Conservation (phyloP, 108 stramenopile genomes). For the Stephanodiscus minutulus region DNA sequence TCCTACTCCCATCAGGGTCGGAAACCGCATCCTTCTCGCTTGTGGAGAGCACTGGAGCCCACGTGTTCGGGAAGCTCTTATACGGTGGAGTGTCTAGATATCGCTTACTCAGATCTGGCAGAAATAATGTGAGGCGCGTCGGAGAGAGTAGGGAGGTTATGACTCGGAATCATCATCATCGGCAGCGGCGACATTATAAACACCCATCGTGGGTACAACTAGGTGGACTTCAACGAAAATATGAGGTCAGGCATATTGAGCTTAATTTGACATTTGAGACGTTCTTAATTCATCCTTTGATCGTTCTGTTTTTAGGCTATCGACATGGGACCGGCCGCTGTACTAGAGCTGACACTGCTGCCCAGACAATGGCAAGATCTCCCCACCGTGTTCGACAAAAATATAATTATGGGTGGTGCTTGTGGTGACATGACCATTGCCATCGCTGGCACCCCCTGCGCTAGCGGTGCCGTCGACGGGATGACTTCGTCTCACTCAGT, state of each 20-base stretch:
- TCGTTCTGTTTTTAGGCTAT: constrained; percentile 29
- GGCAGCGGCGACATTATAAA: constrained; percentile 22
- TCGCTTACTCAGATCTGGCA: constrained; percentile 49
- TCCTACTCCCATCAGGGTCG: constrained; percentile 70
- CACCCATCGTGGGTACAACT: constrained; percentile 75
- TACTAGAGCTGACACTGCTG: constrained; percentile 66
- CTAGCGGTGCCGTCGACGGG: constrained; percentile 26
- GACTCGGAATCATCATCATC: constrained; percentile 24
- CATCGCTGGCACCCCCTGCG: no score
- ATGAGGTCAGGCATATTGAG: constrained; percentile 38
- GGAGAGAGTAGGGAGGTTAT: constrained; percentile 59
- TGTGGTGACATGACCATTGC: constrained; percentile 56
- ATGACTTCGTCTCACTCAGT: constrained; percentile 55
- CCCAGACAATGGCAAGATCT: constrained; percentile 55
- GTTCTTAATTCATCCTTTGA: no score
- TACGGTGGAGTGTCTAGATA: constrained; percentile 78
- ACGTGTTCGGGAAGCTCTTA: constrained; percentile 76
- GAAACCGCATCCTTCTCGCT: constrained; percentile 54
- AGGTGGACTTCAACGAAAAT: constrained; percentile 72
- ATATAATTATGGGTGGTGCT: constrained; percentile 27
- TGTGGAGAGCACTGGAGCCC: constrained; percentile 59
- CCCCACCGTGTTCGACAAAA: constrained; percentile 37
- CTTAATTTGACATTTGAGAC: neutral
- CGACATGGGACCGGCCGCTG: constrained; percentile 74
- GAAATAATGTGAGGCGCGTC: constrained; percentile 35